phyloP scores from a whole-genome alignment of 2,329 filamentous ascomycete genomes.

The Cladosporium sp. region DNA sequence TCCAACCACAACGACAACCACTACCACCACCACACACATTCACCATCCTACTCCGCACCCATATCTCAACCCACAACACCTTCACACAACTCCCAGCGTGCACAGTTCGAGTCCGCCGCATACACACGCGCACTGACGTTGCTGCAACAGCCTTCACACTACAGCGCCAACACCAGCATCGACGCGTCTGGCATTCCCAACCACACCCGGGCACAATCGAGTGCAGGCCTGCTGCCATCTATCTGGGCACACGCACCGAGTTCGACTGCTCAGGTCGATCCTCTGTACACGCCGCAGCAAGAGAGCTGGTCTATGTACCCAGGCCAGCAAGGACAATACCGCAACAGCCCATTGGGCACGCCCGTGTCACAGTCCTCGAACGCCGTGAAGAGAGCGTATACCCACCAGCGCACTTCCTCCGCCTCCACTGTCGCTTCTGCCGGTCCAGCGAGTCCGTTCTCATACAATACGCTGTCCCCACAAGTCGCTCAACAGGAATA shows the following conservation, averaged over 20 bases:
- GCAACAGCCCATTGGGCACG: constrained; percentile 21
- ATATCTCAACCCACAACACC: neutral
- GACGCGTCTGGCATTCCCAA: neutral
- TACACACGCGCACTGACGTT: neutral
- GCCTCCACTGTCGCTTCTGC: constrained; percentile 40
- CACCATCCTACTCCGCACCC: neutral
- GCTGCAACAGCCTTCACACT: neutral
- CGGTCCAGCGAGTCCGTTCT: constrained; percentile 38
- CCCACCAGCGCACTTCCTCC: constrained; percentile 32
- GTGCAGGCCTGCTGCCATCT: neutral
- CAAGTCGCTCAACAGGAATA: constrained; percentile 45
- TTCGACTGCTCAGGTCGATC: neutral
- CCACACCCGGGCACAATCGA: neutral
- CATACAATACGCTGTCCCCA: constrained; percentile 32
- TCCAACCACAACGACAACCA: constrained; percentile 3
- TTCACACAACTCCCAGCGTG: neutral
- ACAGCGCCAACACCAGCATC: neutral
- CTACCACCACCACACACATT: neutral
- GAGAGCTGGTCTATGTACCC: constrained; percentile 8
- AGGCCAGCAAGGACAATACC: constrained; percentile 2
- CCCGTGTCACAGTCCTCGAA: constrained; percentile 14
- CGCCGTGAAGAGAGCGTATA: constrained; percentile 23
- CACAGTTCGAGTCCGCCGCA: neutral
- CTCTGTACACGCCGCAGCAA: neutral
- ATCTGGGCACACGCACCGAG: neutral